Evolutionary conservation across 805 yeast species (phyloP).

Genomic region (Zygosaccharomyces bailii): DNA sequence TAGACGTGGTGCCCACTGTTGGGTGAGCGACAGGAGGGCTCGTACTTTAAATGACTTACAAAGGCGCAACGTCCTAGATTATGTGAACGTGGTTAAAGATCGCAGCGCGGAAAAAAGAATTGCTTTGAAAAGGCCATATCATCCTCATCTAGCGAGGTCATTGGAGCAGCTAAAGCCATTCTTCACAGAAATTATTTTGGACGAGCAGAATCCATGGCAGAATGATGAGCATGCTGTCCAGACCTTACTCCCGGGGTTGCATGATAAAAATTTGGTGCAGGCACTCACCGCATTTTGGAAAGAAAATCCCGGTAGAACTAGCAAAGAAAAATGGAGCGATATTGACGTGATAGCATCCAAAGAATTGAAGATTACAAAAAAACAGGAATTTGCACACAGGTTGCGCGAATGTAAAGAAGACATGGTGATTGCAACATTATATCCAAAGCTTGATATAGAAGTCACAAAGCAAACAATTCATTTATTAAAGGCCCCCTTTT

Average conservation of each 20-base stretch:
- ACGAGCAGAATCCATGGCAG: slow-evolving; percentile 87
- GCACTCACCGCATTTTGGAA: slow-evolving; percentile 61
- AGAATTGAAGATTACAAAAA: slow-evolving; percentile 28
- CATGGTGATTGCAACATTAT: slow-evolving; percentile 70
- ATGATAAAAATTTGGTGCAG: slow-evolving; percentile 54
- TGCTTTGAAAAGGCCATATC: slow-evolving; percentile 71
- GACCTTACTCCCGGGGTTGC: slow-evolving; percentile 57
- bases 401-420: slow-evolving; percentile 76
- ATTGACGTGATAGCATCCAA: slow-evolving; percentile 50
- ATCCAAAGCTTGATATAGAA: slow-evolving; percentile 90
- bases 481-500: slow-evolving; percentile 91
- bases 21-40: slow-evolving; percentile 89
- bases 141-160: slow-evolving; percentile 81
- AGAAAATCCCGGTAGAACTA: slow-evolving; percentile 47
- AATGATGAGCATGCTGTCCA: slow-evolving; percentile 51
- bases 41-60: slow-evolving; percentile 65
- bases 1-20: slow-evolving; percentile 98
- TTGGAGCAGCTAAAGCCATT: slow-evolving; percentile 59
- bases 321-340: slow-evolving; percentile 75
- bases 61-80: slow-evolving; percentile 78
- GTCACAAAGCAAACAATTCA: slow-evolving; percentile 89
- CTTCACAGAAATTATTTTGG: slow-evolving; percentile 63
- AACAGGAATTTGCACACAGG: slow-evolving; percentile 39
- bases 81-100: slow-evolving; percentile 69
- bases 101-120: slow-evolving; percentile 47